Conservation (phyloP, 2,329 filamentous ascomycete genomes). For the Alternaria dauci region DNA sequence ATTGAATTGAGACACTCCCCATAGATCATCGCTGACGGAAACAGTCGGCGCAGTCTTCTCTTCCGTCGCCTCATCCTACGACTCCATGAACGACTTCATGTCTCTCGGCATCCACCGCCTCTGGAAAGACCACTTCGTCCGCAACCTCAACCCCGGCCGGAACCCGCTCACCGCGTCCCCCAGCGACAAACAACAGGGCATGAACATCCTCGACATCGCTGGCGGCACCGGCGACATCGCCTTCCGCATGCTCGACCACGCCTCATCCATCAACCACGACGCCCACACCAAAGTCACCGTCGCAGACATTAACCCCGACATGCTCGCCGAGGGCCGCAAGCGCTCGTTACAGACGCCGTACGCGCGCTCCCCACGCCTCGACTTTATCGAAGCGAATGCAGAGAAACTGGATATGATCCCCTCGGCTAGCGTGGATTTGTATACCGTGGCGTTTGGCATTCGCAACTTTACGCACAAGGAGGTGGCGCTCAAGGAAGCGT, state of each 20-base stretch:
- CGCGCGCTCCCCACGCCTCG: constrained; percentile 62
- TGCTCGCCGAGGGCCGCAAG: constrained; percentile 88
- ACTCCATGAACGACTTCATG: constrained; percentile 99
- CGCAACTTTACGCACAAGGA: constrained; percentile 96
- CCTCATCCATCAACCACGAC: constrained; percentile 81
- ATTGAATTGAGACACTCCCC: background rate
- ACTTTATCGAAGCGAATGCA: constrained; percentile 90
- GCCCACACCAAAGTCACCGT: constrained; percentile 84
- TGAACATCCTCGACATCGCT: constrained; percentile 91
- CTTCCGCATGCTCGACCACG: constrained; percentile 92
- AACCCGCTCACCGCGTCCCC: constrained; percentile 56
- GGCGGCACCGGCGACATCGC: constrained; percentile 98
- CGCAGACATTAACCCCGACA: constrained; percentile 93
- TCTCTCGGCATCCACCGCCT: constrained; percentile 95
- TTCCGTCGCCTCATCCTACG: constrained; percentile 92
- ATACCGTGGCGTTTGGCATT: constrained; percentile 97
- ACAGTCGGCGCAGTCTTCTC: constrained; percentile 87
- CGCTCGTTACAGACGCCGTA: constrained; percentile 72
- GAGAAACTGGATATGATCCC: constrained; percentile 74
- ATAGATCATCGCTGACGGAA: constrained; percentile 36
- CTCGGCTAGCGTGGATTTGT: constrained; percentile 82
- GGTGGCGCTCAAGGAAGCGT: constrained; percentile 80
- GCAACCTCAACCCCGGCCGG: constrained; percentile 83
- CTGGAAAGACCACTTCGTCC: constrained; percentile 98
- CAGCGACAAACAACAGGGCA: constrained; percentile 53